Base-by-base conservation (phyloP, 331 rosid genomes). In the Quercus phellos region DNA sequence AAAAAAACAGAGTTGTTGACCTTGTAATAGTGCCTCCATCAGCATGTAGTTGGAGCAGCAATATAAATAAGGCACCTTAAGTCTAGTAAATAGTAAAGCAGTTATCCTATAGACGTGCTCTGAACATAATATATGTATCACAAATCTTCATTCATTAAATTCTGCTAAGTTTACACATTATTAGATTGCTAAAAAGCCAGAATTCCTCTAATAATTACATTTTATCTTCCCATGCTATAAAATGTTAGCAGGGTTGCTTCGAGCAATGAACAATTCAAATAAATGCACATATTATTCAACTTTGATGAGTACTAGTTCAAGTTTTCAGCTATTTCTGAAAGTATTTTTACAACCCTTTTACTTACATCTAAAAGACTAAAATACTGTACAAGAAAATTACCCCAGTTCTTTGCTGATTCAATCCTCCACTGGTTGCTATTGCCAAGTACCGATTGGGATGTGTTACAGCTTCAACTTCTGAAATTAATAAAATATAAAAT, bases 401-500 rank as follows among this genome's bases (percentile, higher is more conserved):
- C 92, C 99, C 99, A 22, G 99, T 95, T 88, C 99, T 89, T 79
- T 95, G 99, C 84, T 95, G 99, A 88, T 95, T 93, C 88, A 95
- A 89, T 70, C 99, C 98, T 84, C 99, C 99, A 85, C 99, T 95
- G 5, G 99, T 93, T 75, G 97, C 99, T 78, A 95, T 95, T 72
- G 89, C 75, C 91, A 95, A 83, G 79, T 89, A 95, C 19, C 96
- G 89, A 79, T 90, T 87, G 21, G 88, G 78, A 38, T 22, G 85
- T 0, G 93, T 88, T 19, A 85, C 54, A 30, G 59, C 91, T 73
- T 84, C 83, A 85, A 87, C 96, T 80, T 84, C 99, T 93, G 90
- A 87, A 77, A 85, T 29, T 43, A 17, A 72, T 29, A 34, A 83
- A 74, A 63, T 7, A 0, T 24, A 34, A 66, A 34, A 2, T 26